Evolutionary conservation across 495 filamentous ascomycete genomes (phyloP).

Genomic region (Umbilicaria muhlenbergii): DNA sequence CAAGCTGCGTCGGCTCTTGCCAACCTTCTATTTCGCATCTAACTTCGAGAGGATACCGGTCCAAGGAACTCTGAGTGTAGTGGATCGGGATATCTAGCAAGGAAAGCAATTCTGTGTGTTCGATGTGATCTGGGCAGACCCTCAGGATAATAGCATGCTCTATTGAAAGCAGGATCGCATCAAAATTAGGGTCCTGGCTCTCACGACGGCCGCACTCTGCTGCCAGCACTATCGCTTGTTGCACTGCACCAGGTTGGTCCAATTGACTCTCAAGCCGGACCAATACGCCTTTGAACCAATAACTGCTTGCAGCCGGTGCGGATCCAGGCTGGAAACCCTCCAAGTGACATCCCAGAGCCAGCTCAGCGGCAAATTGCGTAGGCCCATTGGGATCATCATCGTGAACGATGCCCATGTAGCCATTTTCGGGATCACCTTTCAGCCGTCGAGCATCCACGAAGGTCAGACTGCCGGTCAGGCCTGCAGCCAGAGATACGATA

Average conservation of each 20-base stretch:
- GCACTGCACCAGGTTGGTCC: background rate
- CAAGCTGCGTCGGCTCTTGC: too few species aligned
- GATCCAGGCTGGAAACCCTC: background rate
- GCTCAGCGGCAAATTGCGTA: background rate
- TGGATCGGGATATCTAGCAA: conserved; percentile 1
- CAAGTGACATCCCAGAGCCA: conserved; percentile 3
- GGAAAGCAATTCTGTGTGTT: conserved; percentile 3
- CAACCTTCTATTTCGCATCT: too few species aligned
- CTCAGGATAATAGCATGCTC: conserved; percentile 1
- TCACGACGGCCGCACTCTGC: background rate
- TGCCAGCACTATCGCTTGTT: background rate
- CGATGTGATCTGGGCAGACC: background rate
- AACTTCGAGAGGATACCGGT: background rate
- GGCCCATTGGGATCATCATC: background rate
- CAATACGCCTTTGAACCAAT: conserved; percentile 8
- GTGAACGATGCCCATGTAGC: background rate
- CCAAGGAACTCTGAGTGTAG: background rate
- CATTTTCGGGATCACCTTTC: background rate
- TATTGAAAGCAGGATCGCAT: conserved; percentile 7
- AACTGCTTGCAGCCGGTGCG: conserved; percentile 3
- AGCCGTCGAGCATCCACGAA: background rate
- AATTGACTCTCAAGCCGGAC: conserved; percentile 3
- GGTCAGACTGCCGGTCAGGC: conserved; percentile 1
- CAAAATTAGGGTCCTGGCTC: background rate
- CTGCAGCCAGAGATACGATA: conserved; percentile 8